phyloP scores from a whole-genome alignment of 352 stramenopile species.

The Pythium oligandrum region DNA sequence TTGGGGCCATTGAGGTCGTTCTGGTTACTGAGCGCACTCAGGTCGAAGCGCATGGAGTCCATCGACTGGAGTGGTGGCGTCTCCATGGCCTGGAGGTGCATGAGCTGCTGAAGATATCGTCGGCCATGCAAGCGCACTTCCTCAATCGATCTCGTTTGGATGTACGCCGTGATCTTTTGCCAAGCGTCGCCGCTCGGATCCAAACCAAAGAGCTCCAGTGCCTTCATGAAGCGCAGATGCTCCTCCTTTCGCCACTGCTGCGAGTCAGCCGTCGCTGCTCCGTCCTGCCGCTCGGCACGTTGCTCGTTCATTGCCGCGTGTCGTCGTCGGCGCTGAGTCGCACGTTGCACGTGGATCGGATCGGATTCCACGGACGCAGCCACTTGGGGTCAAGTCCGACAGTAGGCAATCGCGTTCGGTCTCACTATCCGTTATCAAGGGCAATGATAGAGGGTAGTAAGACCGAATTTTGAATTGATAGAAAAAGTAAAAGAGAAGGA shows the following conservation, averaged over 20 bases:
- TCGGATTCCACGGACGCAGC: too few relatives aligned
- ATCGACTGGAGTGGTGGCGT: background rate
- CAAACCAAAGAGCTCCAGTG: conserved; percentile 61
- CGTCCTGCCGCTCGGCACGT: too few relatives aligned
- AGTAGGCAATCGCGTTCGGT: too few relatives aligned
- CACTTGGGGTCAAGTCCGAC: too few relatives aligned
- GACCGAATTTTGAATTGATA: background rate
- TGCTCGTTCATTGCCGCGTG: background rate
- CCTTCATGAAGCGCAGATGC: conserved; percentile 78
- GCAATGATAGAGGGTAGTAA: too few relatives aligned
- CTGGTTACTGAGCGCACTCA: conserved; percentile 13
- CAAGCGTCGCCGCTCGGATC: conserved; percentile 53
- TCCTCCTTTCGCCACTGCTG: conserved; percentile 55
- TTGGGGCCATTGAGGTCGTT: conserved; percentile 33
- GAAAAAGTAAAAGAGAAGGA: background rate
- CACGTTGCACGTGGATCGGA: background rate
- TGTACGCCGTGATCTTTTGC: conserved; percentile 64
- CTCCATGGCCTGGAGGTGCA: conserved; percentile 23
- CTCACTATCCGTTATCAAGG: too few relatives aligned
- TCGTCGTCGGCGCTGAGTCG: conserved; percentile 8
- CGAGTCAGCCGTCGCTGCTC: background rate
- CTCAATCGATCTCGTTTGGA: conserved; percentile 57
- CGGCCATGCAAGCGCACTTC: conserved; percentile 67
- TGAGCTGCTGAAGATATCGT: conserved; percentile 70
- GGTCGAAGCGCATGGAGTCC: background rate